These are phyloP conservation scores for Limonomyces culmigenus DNA, from an alignment of 1,284 basidiomycete species.

Conservation along the genomic window DNA sequence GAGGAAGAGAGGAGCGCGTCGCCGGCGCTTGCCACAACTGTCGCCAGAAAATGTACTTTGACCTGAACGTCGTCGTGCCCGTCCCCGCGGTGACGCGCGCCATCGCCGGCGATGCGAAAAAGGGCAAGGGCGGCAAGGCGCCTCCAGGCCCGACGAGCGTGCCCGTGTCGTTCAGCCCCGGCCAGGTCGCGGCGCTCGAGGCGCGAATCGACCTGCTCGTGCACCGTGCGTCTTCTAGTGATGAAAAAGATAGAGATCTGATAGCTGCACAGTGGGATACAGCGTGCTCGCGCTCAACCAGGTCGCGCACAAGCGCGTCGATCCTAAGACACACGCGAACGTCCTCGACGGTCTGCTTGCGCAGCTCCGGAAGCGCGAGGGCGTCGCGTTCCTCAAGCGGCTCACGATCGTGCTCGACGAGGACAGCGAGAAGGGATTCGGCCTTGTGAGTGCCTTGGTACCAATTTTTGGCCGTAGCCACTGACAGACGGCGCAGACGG, in stretches of 20 bases:
- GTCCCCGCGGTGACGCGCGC: slow-evolving; percentile 9
- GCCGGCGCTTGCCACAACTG: too few relatives aligned
- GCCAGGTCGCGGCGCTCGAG: slow-evolving; percentile 23
- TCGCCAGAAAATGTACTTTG: slow-evolving; percentile 26
- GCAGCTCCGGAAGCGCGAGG: slow-evolving; percentile 33
- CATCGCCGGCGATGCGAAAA: slow-evolving; percentile 14
- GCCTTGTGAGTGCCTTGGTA: slow-evolving; percentile 29
- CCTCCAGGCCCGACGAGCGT: slow-evolving; percentile 8
- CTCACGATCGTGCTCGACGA: slow-evolving; percentile 59
- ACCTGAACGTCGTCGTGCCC: slow-evolving; percentile 23
- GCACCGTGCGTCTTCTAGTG: slow-evolving; percentile 25
- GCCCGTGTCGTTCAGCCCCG: slow-evolving; percentile 15
- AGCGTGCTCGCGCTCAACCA: slow-evolving; percentile 59
- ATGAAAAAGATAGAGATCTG: slow-evolving; percentile 2
- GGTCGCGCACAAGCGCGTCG: slow-evolving; percentile 46
- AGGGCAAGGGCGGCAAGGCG: slow-evolving; percentile 22
- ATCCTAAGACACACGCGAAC: slow-evolving; percentile 49
- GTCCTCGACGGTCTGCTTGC: slow-evolving; percentile 32
- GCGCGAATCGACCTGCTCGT: slow-evolving; percentile 24
- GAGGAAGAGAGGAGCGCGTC: too few relatives aligned
- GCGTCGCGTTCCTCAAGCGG: slow-evolving; percentile 47
- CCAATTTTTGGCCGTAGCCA: neutral
- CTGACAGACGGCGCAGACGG: slow-evolving; percentile 25
- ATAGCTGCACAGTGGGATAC: slow-evolving; percentile 82
- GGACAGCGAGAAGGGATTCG: slow-evolving; percentile 69